Conservation (phyloP, 345 rosid species). For the Brassica rapa region DNA sequence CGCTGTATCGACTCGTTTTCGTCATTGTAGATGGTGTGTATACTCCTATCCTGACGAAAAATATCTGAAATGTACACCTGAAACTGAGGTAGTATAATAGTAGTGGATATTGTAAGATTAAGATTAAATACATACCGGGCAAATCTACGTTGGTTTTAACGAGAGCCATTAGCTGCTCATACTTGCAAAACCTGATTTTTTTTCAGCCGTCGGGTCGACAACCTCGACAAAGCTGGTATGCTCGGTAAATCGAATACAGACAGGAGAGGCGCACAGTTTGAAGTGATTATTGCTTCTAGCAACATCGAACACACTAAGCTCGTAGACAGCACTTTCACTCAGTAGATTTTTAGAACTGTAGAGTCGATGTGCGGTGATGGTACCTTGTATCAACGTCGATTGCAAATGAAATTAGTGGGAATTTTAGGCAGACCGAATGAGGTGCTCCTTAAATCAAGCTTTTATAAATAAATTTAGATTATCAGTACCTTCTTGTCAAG, state of each 20-base stretch:
- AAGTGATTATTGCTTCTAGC: too few species aligned
- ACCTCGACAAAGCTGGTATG: neutral
- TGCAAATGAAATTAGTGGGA: neutral
- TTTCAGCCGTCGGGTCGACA: neutral
- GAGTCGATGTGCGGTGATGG: neutral
- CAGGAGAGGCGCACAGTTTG: too few species aligned
- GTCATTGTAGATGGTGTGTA: too few species aligned
- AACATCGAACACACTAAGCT: too few species aligned
- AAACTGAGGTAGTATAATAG: neutral
- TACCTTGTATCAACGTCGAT: neutral
- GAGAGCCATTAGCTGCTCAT: neutral
- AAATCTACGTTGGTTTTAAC: neutral
- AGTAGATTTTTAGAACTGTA: neutral
- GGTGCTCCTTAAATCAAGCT: neutral
- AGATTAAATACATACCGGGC: neutral
- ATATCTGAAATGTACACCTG: neutral
- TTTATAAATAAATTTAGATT: too few species aligned
- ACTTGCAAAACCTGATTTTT: neutral
- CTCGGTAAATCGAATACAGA: too few species aligned
- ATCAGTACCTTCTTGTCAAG: neutral
- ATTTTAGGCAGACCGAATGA: neutral
- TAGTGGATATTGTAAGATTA: neutral
- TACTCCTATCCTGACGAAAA: too few species aligned
- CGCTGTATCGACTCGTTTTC: too few species aligned
- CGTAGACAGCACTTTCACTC: too few species aligned